Conservation (phyloP, 2,329 filamentous ascomycete species). For the Orbilia oligospora region DNA sequence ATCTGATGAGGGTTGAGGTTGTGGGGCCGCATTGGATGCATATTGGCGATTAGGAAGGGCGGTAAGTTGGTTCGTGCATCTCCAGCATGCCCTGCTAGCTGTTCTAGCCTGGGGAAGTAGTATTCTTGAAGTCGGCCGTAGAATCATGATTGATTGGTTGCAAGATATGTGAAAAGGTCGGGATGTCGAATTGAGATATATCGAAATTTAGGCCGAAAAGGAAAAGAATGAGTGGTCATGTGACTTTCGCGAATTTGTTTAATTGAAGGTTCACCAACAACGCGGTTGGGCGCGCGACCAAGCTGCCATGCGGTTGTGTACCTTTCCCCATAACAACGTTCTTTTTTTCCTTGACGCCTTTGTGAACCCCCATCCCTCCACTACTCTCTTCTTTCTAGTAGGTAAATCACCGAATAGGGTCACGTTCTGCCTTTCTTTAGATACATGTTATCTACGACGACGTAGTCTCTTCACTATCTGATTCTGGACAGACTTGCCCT, state of each 20-base stretch:
- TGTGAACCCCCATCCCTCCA: not conserved
- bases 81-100: slow-evolving; percentile 33
- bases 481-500: not conserved
- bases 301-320: slow-evolving; percentile 7
- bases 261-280: slow-evolving; percentile 30
- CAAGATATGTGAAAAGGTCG: not conserved
- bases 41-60: slow-evolving; percentile 25
- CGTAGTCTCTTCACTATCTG: not conserved
- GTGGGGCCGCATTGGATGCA: slow-evolving; percentile 35
- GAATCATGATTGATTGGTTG: slow-evolving; percentile 40
- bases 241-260: slow-evolving; percentile 48
- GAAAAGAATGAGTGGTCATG: slow-evolving; percentile 40
- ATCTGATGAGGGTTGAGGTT: slow-evolving; percentile 11
- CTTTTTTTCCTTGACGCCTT: not conserved
- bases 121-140: slow-evolving; percentile 30
- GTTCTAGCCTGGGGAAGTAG: slow-evolving; percentile 17
- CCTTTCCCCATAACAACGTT: slow-evolving; percentile 30
- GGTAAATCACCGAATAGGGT: not conserved
- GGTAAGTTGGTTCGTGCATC: slow-evolving; percentile 13
- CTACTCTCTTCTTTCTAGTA: not conserved
- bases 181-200: not conserved
- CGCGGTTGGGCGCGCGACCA: slow-evolving; percentile 13
- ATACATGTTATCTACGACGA: slow-evolving; percentile 34
- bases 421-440: not conserved
- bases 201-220: slow-evolving; percentile 26